Evolutionary conservation across 2,329 filamentous ascomycete genomes (phyloP).

Genomic region (Fusarium continuum): DNA sequence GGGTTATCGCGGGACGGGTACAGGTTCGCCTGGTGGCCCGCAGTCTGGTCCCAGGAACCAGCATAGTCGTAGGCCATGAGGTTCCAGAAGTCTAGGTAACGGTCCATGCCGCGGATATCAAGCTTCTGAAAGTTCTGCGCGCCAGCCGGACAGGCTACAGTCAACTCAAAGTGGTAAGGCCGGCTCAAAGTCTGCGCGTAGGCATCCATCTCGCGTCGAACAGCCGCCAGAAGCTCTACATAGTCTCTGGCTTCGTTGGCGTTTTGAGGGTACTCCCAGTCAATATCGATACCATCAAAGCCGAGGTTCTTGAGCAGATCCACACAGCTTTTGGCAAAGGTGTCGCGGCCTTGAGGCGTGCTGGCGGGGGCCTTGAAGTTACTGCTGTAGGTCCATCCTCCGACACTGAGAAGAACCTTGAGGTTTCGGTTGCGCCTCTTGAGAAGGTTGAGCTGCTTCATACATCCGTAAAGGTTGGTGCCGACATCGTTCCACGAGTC

Average conservation of each 20-base stretch:
- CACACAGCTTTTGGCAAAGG: slow-evolving; percentile 79
- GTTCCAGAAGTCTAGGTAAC: slow-evolving; percentile 77
- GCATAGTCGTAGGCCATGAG: slow-evolving; percentile 91
- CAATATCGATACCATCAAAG: slow-evolving; percentile 76
- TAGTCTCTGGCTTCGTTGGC: slow-evolving; percentile 64
- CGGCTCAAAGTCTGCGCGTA: slow-evolving; percentile 58
- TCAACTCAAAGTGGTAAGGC: slow-evolving; percentile 68
- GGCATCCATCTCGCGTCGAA: slow-evolving; percentile 65
- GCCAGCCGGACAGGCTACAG: slow-evolving; percentile 71
- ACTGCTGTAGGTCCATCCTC: slow-evolving; percentile 90
- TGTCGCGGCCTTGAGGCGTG: slow-evolving; percentile 71
- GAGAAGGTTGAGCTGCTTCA: slow-evolving; percentile 87
- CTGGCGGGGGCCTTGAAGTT: slow-evolving; percentile 83
- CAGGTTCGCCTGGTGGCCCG: slow-evolving; percentile 86
- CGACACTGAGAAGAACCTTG: slow-evolving; percentile 86
- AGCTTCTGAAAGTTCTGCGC: slow-evolving; percentile 69
- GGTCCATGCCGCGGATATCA: slow-evolving; percentile 71
- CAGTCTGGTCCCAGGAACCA: slow-evolving; percentile 77
- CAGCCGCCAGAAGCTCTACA: slow-evolving; percentile 66
- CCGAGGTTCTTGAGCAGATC: slow-evolving; percentile 81
- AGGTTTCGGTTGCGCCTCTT: slow-evolving; percentile 84
- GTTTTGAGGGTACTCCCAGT: slow-evolving; percentile 73
- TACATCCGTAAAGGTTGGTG: slow-evolving; percentile 85
- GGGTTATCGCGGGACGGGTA: slow-evolving; percentile 67
- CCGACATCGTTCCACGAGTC: slow-evolving; percentile 76